phyloP scores from a whole-genome alignment of 2,329 filamentous ascomycete species.

The Fusarium circinatum region DNA sequence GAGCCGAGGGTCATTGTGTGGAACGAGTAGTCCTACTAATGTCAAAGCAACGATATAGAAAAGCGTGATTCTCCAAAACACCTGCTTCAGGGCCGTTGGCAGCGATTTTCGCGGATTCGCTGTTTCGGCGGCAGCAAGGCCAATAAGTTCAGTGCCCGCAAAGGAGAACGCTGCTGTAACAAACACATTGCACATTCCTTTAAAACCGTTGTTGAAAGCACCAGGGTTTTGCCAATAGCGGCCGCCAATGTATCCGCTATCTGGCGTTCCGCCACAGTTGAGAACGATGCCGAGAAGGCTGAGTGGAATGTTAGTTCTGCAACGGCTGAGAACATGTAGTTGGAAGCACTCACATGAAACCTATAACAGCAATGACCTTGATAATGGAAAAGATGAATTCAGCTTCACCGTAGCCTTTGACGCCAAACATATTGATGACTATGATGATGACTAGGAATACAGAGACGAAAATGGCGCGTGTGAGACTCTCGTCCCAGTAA shows the following conservation, averaged over 20 bases:
- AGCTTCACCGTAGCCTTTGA: constrained; percentile 89
- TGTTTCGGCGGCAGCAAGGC: constrained; percentile 80
- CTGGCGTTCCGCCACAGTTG: constrained; percentile 81
- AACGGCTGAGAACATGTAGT: constrained; percentile 42
- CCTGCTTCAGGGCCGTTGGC: constrained; percentile 89
- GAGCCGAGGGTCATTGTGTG: constrained; percentile 73
- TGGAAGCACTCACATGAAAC: constrained; percentile 75
- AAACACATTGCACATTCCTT: constrained; percentile 82
- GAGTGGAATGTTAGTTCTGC: constrained; percentile 23
- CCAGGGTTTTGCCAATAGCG: constrained; percentile 81
- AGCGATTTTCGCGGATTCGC: constrained; percentile 83
- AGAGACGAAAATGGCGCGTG: constrained; percentile 81
- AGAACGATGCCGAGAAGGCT: constrained; percentile 87
- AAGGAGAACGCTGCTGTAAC: constrained; percentile 82
- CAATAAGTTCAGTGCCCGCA: constrained; percentile 79
- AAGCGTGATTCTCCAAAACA: constrained; percentile 92
- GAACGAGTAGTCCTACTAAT: constrained; percentile 84
- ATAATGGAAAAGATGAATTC: constrained; percentile 89
- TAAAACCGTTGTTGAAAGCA: constrained; percentile 86
- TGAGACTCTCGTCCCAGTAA: constrained; percentile 76
- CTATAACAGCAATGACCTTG: constrained; percentile 87
- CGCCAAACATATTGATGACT: constrained; percentile 85
- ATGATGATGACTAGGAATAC: constrained; percentile 83
- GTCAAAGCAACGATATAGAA: constrained; percentile 89
- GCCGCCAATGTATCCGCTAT: constrained; percentile 82